Base-by-base conservation (phyloP, 805 yeast genomes). In the Lipomyces sp. region DNA sequence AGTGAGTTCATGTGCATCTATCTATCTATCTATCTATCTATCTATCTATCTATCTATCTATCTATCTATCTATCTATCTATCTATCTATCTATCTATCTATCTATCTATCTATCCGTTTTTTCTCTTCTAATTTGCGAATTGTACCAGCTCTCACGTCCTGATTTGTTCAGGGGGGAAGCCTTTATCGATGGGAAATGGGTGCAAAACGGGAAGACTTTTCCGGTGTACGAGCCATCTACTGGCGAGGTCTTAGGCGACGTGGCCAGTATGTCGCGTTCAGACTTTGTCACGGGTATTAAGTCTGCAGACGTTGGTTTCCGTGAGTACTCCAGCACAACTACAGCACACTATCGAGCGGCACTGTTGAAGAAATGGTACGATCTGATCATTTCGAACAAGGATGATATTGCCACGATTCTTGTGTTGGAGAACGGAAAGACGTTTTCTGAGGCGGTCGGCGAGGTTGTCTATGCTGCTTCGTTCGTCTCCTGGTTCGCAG, bases 401-500 rank as follows among this genome's bases (percentile, higher is more conserved):
- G 86, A 84, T 6, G 95, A 90, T 74, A 82, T 90, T 69, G 93
- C 92, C 37, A 83, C 77, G 62, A 75, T 90, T 60, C 80, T 87
- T 61, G 85, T 89, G 15, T 77, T 85, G 67, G 96, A 90, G 75
- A 90, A 90, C 74, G 96, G 96, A 42, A 90, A 90, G 77, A 84
- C 93, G 0, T 78, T 81, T n/a, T 82, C 86, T 0, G 95, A 90
- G 75, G 87, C 93, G 18, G 75, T 79, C 58, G 93, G 92, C 5
- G 95, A 90, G 75, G 82, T 89, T 35, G 67, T 71, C 61, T 86
- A 87, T 71, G 88, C 89, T 13, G 89, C 91, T 1, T 85, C 90
- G 5, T 92, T 89, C 77, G 90, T 90, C 75, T 93, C 92, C 75
- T 93, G 98, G 97, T 93, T 87, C 75, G 82, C 95, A 34, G 95